These are phyloP conservation scores for Phytopythium oedochilum DNA, from an alignment of 352 stramenopile species.

Conservation along the genomic window DNA sequence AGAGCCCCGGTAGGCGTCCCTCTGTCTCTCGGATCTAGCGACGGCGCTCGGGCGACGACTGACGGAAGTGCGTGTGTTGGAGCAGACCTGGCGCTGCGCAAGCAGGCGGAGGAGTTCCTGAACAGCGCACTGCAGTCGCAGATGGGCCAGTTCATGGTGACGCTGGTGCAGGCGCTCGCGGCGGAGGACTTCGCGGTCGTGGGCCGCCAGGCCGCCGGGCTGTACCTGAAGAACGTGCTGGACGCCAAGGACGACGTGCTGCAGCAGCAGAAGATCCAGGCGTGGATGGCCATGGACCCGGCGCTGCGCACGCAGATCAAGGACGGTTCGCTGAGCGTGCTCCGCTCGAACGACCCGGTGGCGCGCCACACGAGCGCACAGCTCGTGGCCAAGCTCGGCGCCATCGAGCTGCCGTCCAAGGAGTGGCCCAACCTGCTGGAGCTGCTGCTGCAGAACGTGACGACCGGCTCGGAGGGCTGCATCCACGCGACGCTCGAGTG, in stretches of 20 bases:
- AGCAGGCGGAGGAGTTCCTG: conserved; percentile 80
- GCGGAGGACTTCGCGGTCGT: conserved; percentile 75
- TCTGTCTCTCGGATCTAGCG: not conserved
- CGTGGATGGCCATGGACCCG: conserved; percentile 75
- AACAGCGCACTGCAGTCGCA: conserved; percentile 77
- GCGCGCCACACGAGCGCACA: conserved; percentile 87
- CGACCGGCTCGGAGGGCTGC: conserved; percentile 68
- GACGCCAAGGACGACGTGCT: conserved; percentile 80
- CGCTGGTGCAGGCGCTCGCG: conserved; percentile 71
- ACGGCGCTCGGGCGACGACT: too few relatives aligned
- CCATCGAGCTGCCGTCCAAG: conserved; percentile 91
- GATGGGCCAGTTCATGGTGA: conserved; percentile 83
- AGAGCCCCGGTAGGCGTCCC: conserved; percentile 50
- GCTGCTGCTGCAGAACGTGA: conserved; percentile 92
- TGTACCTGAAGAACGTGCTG: conserved; percentile 87
- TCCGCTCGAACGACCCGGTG: conserved; percentile 55
- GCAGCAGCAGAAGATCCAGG: conserved; percentile 75
- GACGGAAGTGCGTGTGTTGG: conserved; percentile 2
- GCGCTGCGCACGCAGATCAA: conserved; percentile 74
- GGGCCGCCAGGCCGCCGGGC: conserved; percentile 68
- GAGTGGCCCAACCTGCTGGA: conserved; percentile 94
- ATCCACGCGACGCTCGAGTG: conserved; percentile 90
- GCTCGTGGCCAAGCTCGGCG: conserved; percentile 92
- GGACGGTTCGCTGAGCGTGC: conserved; percentile 56
- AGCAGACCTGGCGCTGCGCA: conserved; percentile 59